phyloP scores from a whole-genome alignment of 2,329 filamentous ascomycete genomes.

The Ophiostoma sp. region DNA sequence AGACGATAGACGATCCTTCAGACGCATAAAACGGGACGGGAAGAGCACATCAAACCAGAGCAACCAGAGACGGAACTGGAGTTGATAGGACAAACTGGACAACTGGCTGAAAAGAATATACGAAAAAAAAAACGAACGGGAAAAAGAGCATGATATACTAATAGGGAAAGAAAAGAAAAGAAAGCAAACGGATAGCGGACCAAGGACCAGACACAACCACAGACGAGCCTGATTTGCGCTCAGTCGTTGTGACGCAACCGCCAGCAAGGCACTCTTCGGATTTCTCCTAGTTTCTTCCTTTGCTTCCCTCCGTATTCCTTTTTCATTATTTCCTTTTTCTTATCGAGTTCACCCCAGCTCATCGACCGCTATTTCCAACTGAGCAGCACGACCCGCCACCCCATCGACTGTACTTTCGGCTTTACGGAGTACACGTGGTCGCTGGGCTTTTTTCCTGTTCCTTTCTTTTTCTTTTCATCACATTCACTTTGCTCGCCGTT shows the following conservation, averaged over 20 bases:
- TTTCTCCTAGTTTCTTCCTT: not conserved
- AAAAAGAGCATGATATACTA: not conserved
- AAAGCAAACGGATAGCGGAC: not conserved
- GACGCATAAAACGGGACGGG: not conserved
- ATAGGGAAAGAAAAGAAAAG: not conserved
- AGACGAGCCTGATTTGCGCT: not conserved
- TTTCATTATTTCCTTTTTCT: not conserved
- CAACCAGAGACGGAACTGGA: not conserved
- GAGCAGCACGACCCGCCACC: not conserved
- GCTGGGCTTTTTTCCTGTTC: not conserved
- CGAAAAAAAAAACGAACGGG: not conserved
- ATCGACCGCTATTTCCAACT: not conserved
- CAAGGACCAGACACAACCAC: not conserved
- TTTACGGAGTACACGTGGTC: constrained; percentile 4
- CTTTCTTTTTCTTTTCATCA: not conserved
- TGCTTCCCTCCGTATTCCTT: not conserved
- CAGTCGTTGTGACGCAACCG: constrained; percentile 3
- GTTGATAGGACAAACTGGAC: not conserved
- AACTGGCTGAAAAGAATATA: not conserved
- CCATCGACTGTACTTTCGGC: not conserved
- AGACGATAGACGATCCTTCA: not conserved
- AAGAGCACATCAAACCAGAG: not conserved
- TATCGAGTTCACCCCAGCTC: not conserved
- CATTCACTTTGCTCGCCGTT: constrained; percentile 10
- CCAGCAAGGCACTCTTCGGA: not conserved